Conservation (phyloP, 371 early-diverging fungal species). For the Nematocida homosporus region DNA sequence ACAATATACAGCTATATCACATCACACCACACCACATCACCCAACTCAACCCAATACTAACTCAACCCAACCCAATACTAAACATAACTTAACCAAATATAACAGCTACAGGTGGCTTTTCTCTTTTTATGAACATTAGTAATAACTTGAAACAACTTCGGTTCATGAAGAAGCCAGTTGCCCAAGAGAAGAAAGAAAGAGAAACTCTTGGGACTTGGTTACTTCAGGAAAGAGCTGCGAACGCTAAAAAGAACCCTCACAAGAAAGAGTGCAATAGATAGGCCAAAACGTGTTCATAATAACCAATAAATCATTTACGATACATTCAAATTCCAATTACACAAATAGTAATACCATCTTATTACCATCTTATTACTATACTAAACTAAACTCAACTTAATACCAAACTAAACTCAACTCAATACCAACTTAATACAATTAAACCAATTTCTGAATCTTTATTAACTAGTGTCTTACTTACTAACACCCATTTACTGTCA, state of each 20-base stretch:
- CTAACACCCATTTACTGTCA: not conserved
- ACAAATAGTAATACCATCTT: too few relatives aligned
- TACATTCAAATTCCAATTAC: not conserved
- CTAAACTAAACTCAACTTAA: too few relatives aligned
- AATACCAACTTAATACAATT: too few relatives aligned
- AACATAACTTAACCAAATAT: too few relatives aligned
- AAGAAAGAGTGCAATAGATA: slow-evolving; percentile 31
- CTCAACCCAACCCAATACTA: too few relatives aligned
- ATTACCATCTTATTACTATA: too few relatives aligned
- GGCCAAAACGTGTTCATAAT: not conserved
- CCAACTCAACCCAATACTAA: too few relatives aligned
- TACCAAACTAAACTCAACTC: too few relatives aligned
- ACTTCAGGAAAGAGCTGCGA: slow-evolving; percentile 1
- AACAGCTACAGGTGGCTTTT: not conserved
- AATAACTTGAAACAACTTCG: slow-evolving; percentile 44
- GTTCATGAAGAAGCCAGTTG: slow-evolving; percentile 33
- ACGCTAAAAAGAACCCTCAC: not conserved
- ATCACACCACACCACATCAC: too few relatives aligned
- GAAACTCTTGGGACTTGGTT: slow-evolving; percentile 52
- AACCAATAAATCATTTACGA: not conserved
- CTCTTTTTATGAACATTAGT: slow-evolving; percentile 42
- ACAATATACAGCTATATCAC: too few relatives aligned
- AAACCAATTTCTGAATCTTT: too few relatives aligned
- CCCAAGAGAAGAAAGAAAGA: slow-evolving; percentile 18
- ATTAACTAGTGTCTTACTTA: too few relatives aligned